phyloP scores from a whole-genome alignment of 1,284 basidiomycete genomes.

The Pyrrhoderma lamaoense region DNA sequence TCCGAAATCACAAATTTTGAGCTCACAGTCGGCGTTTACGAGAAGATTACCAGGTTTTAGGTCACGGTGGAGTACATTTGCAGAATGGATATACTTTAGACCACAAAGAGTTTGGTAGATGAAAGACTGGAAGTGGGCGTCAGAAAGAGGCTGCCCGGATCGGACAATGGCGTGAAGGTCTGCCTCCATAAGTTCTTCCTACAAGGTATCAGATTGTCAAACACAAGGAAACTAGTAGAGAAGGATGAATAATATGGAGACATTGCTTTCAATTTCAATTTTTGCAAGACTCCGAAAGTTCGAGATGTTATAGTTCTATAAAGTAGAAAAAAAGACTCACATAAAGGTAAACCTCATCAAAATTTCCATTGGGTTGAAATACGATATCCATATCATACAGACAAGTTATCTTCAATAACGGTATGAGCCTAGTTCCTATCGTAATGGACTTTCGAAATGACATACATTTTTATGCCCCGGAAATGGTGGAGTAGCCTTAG shows the following conservation, averaged over 20 bases:
- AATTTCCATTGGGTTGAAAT: constrained; percentile 80
- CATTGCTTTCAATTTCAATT: neutral
- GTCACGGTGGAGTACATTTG: constrained; percentile 96
- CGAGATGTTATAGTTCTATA: neutral
- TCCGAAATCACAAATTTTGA: constrained; percentile 99
- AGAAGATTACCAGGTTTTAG: constrained; percentile 95
- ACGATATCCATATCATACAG: constrained; percentile 97
- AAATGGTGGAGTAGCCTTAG: constrained; percentile 86
- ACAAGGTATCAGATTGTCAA: constrained; percentile 4
- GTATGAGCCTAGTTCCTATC: too few species aligned
- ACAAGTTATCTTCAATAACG: constrained; percentile 64
- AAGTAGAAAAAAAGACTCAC: too few species aligned
- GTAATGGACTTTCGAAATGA: too few species aligned
- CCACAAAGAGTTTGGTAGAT: constrained; percentile 98
- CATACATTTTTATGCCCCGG: constrained; percentile 94
- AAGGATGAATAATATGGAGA: too few species aligned
- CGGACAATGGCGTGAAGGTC: constrained; percentile 99
- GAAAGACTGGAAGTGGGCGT: constrained; percentile 98
- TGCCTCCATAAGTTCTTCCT: constrained; percentile 99
- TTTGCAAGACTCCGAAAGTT: neutral
- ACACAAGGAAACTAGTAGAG: neutral
- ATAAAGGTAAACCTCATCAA: constrained; percentile 94
- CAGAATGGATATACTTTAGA: constrained; percentile 97
- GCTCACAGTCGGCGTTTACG: constrained; percentile 97
- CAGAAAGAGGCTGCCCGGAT: constrained; percentile 94